phyloP scores from a whole-genome alignment of 2,329 filamentous ascomycete genomes.

The Colletotrichum sp. region DNA sequence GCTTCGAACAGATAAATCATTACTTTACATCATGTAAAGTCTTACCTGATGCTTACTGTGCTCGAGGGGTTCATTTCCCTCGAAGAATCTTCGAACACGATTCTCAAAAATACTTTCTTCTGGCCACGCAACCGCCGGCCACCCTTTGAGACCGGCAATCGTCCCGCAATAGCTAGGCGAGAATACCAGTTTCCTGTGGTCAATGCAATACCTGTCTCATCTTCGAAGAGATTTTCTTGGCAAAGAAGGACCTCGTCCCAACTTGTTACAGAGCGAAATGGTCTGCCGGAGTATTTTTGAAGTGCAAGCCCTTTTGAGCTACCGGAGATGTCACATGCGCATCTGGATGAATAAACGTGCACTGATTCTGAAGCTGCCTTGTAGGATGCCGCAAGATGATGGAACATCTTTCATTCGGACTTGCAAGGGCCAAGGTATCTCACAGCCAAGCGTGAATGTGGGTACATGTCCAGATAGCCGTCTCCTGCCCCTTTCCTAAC shows the following conservation, averaged over 20 bases:
- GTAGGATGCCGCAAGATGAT: not conserved
- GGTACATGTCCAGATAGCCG: not conserved
- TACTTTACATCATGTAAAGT: not conserved
- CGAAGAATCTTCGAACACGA: not conserved
- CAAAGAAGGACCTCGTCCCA: not conserved
- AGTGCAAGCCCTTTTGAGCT: not conserved
- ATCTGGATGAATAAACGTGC: not conserved
- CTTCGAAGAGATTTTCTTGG: not conserved
- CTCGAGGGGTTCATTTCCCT: not conserved
- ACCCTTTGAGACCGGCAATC: not conserved
- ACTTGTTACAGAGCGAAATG: not conserved
- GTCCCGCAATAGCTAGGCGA: not conserved
- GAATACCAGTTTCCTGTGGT: not conserved
- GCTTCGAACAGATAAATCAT: not conserved
- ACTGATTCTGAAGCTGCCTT: fast-evolving
- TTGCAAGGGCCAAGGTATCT: fast-evolving
- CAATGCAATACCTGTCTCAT: not conserved
- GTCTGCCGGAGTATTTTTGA: not conserved
- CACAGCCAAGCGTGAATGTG: not conserved
- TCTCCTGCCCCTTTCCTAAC: not conserved
- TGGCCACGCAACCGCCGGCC: not conserved
- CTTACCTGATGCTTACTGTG: not conserved
- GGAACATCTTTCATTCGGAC: not conserved
- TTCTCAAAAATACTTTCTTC: not conserved
- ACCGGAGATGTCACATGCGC: not conserved